Evolutionary conservation across 2,329 filamentous ascomycete species (phyloP), one percentile per base, ranked within the genome.

Genomic region (Aspergillus eucalypticola): DNA sequence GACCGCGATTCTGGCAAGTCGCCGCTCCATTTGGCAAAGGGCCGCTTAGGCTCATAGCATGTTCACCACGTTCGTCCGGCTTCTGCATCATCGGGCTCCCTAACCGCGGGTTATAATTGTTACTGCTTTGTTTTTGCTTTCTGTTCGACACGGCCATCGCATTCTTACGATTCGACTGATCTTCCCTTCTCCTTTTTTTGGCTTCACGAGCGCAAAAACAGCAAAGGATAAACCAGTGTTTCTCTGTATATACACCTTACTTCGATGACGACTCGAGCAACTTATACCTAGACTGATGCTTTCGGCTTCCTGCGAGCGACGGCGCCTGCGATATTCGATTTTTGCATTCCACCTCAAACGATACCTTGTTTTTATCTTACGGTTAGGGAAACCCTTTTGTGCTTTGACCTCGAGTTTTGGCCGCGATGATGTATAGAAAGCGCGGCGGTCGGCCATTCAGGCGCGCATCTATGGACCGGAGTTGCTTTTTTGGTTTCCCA

Each of bases 351-450:
- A 65, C 65, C 62, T 63, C 58, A 63, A 65, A 71, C 69, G 72
- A 75, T 75, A 74, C 70, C 71, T 72, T 68, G 65, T 72, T 69
- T 67, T 62, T 65, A 68, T 71, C 69, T 71, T 70, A 71, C 70
- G 65, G 71, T 71, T 70, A 75, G 75, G 68, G 71, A 68, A 73
- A 71, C 69, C 67, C 64, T 67, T 60, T 67, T 60, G 58, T 57
- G 56, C 63, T 70, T 69, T 66, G 71, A 66, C 69, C 69, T 64
- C 62, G 67, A 66, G 69, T 65, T 66, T 61, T 66, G 70, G 64
- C 68, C 71, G 65, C 71, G 70, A 71, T 74, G 72, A 72, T 76
- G 74, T 75, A 75, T 75, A 76, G 75, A 76, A 69, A 67, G 72
- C 70, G 67, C 66, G 69, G 73, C 70, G 71, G 70, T 69, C 68